A percentile compares a stretch with the other conserved stretches of the same genome.
Conservation (phyloP, 164 flowering plant genomes). For the Chimonanthus praecox region DNA sequence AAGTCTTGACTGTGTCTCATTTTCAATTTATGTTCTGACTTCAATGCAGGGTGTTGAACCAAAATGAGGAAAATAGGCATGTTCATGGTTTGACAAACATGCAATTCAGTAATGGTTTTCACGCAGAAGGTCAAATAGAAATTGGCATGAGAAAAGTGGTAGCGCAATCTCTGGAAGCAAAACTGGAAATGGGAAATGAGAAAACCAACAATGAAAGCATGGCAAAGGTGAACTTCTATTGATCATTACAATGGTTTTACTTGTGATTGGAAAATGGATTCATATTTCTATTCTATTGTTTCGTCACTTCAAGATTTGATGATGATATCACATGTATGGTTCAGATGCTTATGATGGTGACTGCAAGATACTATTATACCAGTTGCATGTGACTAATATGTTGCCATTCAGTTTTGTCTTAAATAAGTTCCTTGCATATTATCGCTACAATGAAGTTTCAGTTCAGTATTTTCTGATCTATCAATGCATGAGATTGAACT, state of each 20-base stretch:
- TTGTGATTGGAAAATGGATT: neutral
- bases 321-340: neutral
- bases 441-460: too few species aligned
- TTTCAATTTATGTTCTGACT: constrained; percentile 2
- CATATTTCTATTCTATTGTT: neutral
- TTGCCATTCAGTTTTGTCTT: too few species aligned
- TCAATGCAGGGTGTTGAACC: constrained; percentile 24
- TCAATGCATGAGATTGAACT: too few species aligned
- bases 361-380: too few species aligned
- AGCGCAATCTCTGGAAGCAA: constrained; percentile 6
- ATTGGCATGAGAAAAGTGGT: constrained; percentile 10
- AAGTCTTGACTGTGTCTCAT: neutral
- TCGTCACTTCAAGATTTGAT: neutral
- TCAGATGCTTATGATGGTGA: too few species aligned
- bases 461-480: too few species aligned
- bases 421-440: too few species aligned
- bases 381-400: too few species aligned
- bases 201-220: constrained; percentile 14
- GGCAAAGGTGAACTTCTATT: constrained; percentile 17
- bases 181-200: constrained; percentile 15
- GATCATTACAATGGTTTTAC: neutral
- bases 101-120: constrained; percentile 7
- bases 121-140: constrained; percentile 10
- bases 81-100: constrained; percentile 14
- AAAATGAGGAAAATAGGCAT: constrained; percentile 21